Evolutionary conservation across 2,329 filamentous ascomycete species (phyloP), one percentile per base, ranked within the genome.

Genomic region (Exophiala xenobiotica): DNA sequence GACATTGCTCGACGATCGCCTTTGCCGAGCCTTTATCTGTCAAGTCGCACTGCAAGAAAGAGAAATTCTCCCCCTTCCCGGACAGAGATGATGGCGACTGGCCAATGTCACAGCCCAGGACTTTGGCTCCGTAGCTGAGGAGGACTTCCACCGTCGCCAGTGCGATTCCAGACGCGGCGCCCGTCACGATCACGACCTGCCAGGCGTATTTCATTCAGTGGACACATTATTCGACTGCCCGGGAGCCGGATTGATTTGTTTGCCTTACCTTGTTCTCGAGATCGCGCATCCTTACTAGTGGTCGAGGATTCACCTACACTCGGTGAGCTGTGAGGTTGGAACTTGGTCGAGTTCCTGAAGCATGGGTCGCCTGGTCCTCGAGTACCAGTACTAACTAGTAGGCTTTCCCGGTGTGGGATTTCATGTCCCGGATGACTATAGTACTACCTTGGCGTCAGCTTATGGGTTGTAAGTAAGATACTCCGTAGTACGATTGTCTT

Each of bases 81-180:
- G 31, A 6, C 14, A 37, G 31, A 6, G 14, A 6, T 16, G 31
- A 37, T 26, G 14, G 26, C 16, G 23, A 23, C 6, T 4, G 41
- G 6, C 8, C 2, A 4, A 39, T n/a, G 20, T 47, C 45, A 12
- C 19, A 26, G 16, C 33, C 45, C 8, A 39, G 40, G 9, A 47
- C 45, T 40, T 39, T 39, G 7, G 45, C 45, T 6, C 45, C 31
- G 4, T 6, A 5, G 8, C 11, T 14, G 19, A 40, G 20, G 12
- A 47, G 16, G 5, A 22, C 7, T 22, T 39, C 16, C 12, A 33
- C 33, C 3, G 45, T 39, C 4, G 45, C 19, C 3, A 47, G 23
- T 18, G 31, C 45, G 20, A 47, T 47, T 1, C 45, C 45, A 5
- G 45, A 47, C 2, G 43, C 16, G n/a, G 43, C 43, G 3, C 43